These are phyloP conservation scores for Mucor mucedo DNA, from an alignment of 371 early-diverging fungal genomes.

Conservation along the genomic window DNA sequence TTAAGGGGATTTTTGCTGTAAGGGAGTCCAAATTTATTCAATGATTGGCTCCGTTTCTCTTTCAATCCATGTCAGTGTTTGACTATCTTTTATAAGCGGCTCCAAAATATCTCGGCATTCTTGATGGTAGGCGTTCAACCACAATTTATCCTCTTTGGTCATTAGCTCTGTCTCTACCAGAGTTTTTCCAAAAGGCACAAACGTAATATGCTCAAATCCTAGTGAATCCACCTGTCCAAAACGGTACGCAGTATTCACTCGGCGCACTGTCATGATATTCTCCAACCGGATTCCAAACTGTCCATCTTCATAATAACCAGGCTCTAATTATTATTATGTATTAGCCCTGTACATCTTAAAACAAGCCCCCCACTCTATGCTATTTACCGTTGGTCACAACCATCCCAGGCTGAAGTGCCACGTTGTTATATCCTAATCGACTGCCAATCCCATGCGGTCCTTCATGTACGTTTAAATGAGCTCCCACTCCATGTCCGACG, in stretches of 20 bases:
- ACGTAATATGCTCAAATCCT: conserved; percentile 91
- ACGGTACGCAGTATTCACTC: conserved; percentile 65
- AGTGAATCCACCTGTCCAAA: conserved; percentile 80
- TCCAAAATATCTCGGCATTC: conserved; percentile 75
- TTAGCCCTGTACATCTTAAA: too few relatives aligned
- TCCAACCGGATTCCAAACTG: conserved; percentile 99
- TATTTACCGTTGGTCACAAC: conserved; percentile 80
- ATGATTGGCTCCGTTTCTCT: conserved; percentile 56
- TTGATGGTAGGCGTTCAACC: conserved; percentile 88
- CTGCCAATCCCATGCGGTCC: conserved; percentile 95
- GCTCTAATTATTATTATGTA: conserved; percentile 67
- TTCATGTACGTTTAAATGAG: conserved; percentile 98
- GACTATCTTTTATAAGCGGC: conserved; percentile 67
- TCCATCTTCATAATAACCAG: conserved; percentile 98
- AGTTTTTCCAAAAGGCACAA: conserved; percentile 80
- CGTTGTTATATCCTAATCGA: conserved; percentile 69
- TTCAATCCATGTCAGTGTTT: conserved; percentile 77
- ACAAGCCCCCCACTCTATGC: neutral
- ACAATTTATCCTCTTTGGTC: conserved; percentile 67
- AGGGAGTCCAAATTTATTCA: neutral
- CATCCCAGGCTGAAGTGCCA: conserved; percentile 81
- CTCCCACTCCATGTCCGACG: conserved; percentile 99
- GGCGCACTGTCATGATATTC: conserved; percentile 76
- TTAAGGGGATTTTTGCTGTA: too few relatives aligned
- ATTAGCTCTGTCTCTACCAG: conserved; percentile 73